phyloP scores from a whole-genome alignment of 441 rosid species.

The Gossypium gossypioides region DNA sequence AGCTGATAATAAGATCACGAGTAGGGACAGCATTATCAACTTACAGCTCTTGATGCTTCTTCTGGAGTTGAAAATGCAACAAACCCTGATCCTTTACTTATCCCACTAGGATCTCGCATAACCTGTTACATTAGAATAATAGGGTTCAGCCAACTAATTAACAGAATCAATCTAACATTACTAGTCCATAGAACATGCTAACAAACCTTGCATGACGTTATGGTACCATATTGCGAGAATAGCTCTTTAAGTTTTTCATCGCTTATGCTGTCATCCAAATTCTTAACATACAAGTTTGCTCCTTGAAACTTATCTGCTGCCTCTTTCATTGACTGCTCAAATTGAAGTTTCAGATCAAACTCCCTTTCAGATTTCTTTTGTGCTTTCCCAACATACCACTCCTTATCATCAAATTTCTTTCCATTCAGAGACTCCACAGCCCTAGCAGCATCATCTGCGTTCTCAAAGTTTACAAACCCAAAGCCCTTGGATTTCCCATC shows the following conservation, averaged over 20 bases:
- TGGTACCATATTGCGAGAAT: constrained; percentile 46
- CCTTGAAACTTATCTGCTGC: constrained; percentile 53
- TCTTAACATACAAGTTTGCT: constrained; percentile 51
- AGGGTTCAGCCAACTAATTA: not conserved
- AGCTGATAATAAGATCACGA: not conserved
- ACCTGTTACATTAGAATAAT: constrained; percentile 23
- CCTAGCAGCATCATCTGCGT: constrained; percentile 49
- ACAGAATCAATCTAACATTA: not conserved
- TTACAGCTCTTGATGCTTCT: constrained; percentile 61
- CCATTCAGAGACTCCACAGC: constrained; percentile 63
- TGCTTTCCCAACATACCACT: constrained; percentile 70
- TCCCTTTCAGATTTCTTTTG: constrained; percentile 68
- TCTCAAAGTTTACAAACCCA: constrained; percentile 65
- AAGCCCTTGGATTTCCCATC: constrained; percentile 68
- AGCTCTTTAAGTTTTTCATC: constrained; percentile 55
- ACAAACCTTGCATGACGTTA: constrained; percentile 64
- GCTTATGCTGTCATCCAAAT: constrained; percentile 49
- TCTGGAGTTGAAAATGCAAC: constrained; percentile 62
- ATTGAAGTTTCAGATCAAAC: constrained; percentile 39
- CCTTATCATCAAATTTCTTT: constrained; percentile 53
- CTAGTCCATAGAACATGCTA: not conserved
- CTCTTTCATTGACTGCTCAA: constrained; percentile 59
- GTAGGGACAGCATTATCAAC: constrained; percentile 13
- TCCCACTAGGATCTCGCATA: constrained; percentile 55
- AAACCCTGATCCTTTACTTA: constrained; percentile 65